Base-by-base conservation (phyloP, 768 basidiomycete species). In the Pulveroboletus sp. region DNA sequence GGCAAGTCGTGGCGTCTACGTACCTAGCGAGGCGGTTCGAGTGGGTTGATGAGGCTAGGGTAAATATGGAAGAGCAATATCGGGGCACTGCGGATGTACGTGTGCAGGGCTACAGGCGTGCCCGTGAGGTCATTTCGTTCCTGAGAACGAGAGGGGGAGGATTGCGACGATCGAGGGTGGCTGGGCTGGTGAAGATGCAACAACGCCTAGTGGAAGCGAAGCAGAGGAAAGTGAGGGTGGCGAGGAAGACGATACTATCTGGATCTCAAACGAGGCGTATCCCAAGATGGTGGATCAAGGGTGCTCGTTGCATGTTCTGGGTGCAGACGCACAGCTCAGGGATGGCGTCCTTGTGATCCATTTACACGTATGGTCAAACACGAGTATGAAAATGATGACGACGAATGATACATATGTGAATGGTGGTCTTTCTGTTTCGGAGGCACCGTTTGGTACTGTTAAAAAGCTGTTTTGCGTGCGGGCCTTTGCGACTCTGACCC, bases 81-180 rank as follows among this genome's bases (percentile, higher is more conserved):
- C 67, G 62, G 40, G 70, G 62, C 24, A 64, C 50, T 59, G 43
- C 58, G 38, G 55, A 61, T 28, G 58, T 45, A 38, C 60, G 57
- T 35, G 45, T 48, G 38, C 54, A 72, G 52, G 85, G 84, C 24
- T 85, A 81, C 73, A 74, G 92, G 55, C 70, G 69, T 60, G 86
- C 82, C 36, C 70, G 69, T 36, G 93, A 95, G 69, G 85, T 94
- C 0, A 70, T 92, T 14, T 62, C 66, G 38, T 94, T 86, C 65
- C 69, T 95, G 69, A 77, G 76, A 64, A 68, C 68, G 47, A 73
- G 79, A 54, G 93, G 93, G 0, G 93, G 89, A 84, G 79, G 67
- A 78, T 93, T 58, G 73, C 74, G 24, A 66, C 72, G 26, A 71
- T 74, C 2, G 69, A 76, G 51, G 83, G 74, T n/a, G 84, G 83